phyloP scores from a whole-genome alignment of 2,329 filamentous ascomycete genomes.

The Blumeriella jaapii region DNA sequence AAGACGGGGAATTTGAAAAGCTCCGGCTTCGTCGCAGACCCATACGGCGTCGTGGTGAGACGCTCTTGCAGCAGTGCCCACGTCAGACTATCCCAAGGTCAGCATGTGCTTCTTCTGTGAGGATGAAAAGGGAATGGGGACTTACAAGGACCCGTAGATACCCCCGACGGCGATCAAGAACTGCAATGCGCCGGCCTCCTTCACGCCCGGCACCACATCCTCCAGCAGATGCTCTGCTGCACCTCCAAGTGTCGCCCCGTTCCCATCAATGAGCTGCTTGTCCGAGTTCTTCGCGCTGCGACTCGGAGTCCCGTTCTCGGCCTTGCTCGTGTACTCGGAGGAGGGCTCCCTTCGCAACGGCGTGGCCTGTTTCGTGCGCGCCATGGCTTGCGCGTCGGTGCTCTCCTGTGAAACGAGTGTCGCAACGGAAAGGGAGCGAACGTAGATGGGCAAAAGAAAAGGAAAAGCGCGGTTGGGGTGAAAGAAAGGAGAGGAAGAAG shows the following conservation, averaged over 20 bases:
- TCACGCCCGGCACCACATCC: slow-evolving; percentile 23
- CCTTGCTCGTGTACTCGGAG: slow-evolving; percentile 50
- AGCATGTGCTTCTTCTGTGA: slow-evolving; percentile 1
- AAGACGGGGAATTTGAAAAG: slow-evolving; percentile 91
- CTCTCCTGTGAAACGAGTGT: no score
- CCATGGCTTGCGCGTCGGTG: no score
- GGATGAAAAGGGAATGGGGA: slow-evolving; percentile 1
- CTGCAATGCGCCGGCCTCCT: slow-evolving; percentile 56
- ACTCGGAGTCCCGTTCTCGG: slow-evolving; percentile 28
- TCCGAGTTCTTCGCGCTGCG: slow-evolving; percentile 21
- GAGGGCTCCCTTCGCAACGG: slow-evolving; percentile 55
- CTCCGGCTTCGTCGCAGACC: slow-evolving; percentile 47
- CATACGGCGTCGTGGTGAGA: slow-evolving; percentile 86
- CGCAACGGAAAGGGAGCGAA: no score
- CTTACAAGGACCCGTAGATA: slow-evolving; percentile 94
- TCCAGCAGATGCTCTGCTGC: slow-evolving; percentile 25
- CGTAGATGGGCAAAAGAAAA: neutral
- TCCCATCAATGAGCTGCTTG: slow-evolving; percentile 26
- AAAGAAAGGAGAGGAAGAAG: slow-evolving; percentile 1
- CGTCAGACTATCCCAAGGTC: slow-evolving; percentile 53
- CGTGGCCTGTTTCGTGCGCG: slow-evolving; percentile 55
- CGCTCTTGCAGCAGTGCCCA: slow-evolving; percentile 97
- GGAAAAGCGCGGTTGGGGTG: neutral
- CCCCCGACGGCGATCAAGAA: slow-evolving; percentile 81
- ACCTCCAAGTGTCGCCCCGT: slow-evolving; percentile 16